Base-by-base conservation (phyloP, 768 basidiomycete genomes). In the Leccinum subgranulosum region DNA sequence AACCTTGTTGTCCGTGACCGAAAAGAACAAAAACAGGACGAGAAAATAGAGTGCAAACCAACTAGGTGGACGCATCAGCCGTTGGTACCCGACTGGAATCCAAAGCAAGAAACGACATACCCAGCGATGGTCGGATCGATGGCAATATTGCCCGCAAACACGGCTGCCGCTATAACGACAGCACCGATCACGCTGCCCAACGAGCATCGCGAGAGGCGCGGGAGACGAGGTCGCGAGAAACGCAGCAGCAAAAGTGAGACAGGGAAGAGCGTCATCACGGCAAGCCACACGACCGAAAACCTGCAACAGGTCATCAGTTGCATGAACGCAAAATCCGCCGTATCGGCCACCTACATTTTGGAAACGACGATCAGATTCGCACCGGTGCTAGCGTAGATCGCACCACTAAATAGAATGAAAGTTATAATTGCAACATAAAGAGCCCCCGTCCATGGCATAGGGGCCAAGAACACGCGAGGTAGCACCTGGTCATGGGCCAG, bases 211-310 rank as follows among this genome's bases (percentile, higher is more conserved):
- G 69, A 67, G 10, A 63, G 57, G 28, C 87, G 74, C 6, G 75
- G 77, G 4, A 90, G 69, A 31, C 84, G 80, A 17, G 83, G 82
- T 17, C 87, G 80, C 57, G 86, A 86, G 71, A 86, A 87, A 57
- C 82, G 84, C 27, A 90, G 73, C 5, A 88, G 59, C 5, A 88
- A 65, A 3, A 84, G 73, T 3, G 85, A 81, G 15, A 85, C 43
- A 0, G 87, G 85, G 63, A 87, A 90, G 21, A 88, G 68, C 1
- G 76, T 66, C 84, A 88, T 87, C 31, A 86, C 81, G 3, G 79
- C 74, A 21, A 88, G 75, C 85, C 86, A 89, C 14, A 80, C 81
- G 6, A 88, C 76, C 4, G 85, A 82, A 73, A 88, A 88, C 80
- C 83, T 84, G 51, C 1, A 43, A 8, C 12, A 23, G 15, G 53